Evolutionary conservation across 2,329 filamentous ascomycete genomes (phyloP), one percentile per base, ranked within the genome.

Genomic region (Colletotrichum liaoningense): DNA sequence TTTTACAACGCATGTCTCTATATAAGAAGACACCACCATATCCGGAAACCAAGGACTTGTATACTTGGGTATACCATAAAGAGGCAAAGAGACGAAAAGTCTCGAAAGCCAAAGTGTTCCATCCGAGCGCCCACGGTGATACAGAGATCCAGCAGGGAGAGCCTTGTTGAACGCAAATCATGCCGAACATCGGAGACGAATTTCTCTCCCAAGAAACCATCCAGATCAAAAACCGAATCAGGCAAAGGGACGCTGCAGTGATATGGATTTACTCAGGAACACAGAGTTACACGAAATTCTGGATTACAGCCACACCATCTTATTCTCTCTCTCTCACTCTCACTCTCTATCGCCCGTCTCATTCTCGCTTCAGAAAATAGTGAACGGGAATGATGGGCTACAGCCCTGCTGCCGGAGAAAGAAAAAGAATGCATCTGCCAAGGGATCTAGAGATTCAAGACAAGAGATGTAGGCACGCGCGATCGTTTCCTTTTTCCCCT

Each of bases 371-470:
- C n/a, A 28, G 30, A 60, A 42, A 49, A 33, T 19, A 24, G 42
- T 19, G 35, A 14, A 16, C 5, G 35, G 38, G 16, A 7, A 16
- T 19, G 38, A 42, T 26, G 52, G 52, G 33, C 63, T 52, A 42
- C 63, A 49, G 38, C 38, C n/a, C 35, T 54, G 63, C 63, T 38
- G n/a, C 24, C 26, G 26, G 22, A 62, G 56, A 28, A 35, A 42
- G 54, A 54, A 22, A 54, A 35, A 22, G 30, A 12, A 49, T 19
- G n/a, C 5, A 19, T 22, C 63, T 49, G 9, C 26, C 59, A 57
- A 12, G 19, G 59, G 26, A 52, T 56, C 55, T 55, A 70, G 67
- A 52, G 30, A 24, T 55, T 59, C 16, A 35, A 42, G 54, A 56
- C 59, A 52, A 55, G 35, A 62, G 55, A 60, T 46, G 54, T 54